Conservation (phyloP, 768 basidiomycete genomes). For the Sarcodon aspratus region DNA sequence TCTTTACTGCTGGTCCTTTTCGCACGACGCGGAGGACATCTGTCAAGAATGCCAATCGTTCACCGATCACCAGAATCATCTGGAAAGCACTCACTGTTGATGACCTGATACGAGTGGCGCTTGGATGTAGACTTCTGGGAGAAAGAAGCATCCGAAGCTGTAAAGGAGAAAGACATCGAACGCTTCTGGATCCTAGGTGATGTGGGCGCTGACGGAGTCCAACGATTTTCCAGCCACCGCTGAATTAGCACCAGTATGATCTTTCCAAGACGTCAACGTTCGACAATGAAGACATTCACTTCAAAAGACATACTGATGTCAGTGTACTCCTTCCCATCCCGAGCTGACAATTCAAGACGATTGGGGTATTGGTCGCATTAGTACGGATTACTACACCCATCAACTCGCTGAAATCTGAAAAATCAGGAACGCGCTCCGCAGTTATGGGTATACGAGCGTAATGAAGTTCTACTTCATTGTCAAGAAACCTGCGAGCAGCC, state of each 20-base stretch:
- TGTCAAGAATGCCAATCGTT: constrained; percentile 16
- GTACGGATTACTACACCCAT: constrained; percentile 69
- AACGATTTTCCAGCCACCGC: constrained; percentile 56
- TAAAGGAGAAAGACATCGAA: constrained; percentile 27
- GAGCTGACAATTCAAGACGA: constrained; percentile 93
- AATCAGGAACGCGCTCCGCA: constrained; percentile 74
- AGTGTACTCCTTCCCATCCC: constrained; percentile 87
- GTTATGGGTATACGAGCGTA: constrained; percentile 90
- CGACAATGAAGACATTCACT: neutral
- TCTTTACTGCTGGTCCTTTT: constrained; percentile 79
- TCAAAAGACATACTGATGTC: constrained; percentile 50
- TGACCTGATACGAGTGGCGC: constrained; percentile 70
- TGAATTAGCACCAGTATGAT: constrained; percentile 76
- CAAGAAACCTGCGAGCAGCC: constrained; percentile 36
- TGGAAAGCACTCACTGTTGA: constrained; percentile 58
- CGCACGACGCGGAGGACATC: constrained; percentile 80
- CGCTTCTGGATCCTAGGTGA: constrained; percentile 24
- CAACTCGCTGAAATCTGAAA: constrained; percentile 61
- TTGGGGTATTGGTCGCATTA: constrained; percentile 57
- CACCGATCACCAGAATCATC: neutral
- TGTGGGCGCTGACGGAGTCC: constrained; percentile 19
- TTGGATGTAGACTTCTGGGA: constrained; percentile 14
- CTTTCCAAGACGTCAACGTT: constrained; percentile 21
- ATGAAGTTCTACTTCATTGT: constrained; percentile 48
- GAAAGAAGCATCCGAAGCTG: constrained; percentile 19